phyloP scores from a whole-genome alignment of 441 rosid species.

The Oxalis stricta region DNA sequence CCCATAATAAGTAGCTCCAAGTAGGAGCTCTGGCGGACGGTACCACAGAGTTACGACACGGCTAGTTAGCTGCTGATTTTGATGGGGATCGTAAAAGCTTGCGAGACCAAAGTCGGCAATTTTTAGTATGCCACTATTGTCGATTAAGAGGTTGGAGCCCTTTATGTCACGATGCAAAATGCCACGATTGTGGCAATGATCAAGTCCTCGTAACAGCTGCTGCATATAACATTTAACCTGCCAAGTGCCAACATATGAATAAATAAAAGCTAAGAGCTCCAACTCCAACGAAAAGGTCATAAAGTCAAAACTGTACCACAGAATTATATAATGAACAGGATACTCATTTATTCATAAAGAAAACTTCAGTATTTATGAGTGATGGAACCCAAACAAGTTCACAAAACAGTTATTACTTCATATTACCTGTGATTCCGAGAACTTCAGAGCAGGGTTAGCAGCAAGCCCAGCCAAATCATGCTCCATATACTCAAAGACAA shows the following conservation, averaged over 20 bases:
- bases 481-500: slow-evolving; percentile 90
- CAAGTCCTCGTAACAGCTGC: slow-evolving; percentile 73
- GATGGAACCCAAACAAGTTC: not conserved
- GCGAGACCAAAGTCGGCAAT: slow-evolving; percentile 96
- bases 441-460: slow-evolving; percentile 74
- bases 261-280: slow-evolving; percentile 1
- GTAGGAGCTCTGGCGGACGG: slow-evolving; percentile 89
- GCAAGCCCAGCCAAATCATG: slow-evolving; percentile 97
- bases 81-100: slow-evolving; percentile 59
- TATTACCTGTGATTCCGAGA: slow-evolving; percentile 73
- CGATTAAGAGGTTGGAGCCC: slow-evolving; percentile 87
- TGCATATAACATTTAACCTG: slow-evolving; percentile 89
- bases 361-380: not conserved
- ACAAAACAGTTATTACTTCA: not conserved
- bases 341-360: too few species aligned
- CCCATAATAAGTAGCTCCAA: slow-evolving; percentile 83
- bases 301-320: not conserved
- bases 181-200: slow-evolving; percentile 84
- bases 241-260: slow-evolving; percentile 22
- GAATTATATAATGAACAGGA: not conserved
- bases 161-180: slow-evolving; percentile 90
- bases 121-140: slow-evolving; percentile 75
- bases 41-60: slow-evolving; percentile 98
- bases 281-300: not conserved
- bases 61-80: slow-evolving; percentile 70